These are phyloP conservation scores for Salvia hispanica DNA, from an alignment of 257 asterid species.

Conservation along the genomic window DNA sequence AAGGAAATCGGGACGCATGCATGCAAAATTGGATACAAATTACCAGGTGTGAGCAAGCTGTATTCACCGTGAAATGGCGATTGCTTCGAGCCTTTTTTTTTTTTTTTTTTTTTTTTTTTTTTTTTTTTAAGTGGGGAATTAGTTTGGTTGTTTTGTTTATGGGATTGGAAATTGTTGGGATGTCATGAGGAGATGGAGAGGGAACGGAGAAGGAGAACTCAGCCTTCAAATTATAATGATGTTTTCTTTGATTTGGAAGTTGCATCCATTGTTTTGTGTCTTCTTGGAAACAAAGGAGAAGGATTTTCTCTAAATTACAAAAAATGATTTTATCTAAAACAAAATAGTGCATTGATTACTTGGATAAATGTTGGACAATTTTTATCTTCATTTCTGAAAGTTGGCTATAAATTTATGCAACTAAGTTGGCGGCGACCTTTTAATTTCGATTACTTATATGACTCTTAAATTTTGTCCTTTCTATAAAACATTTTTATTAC, in stretches of 20 bases:
- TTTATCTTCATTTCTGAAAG: too few species aligned
- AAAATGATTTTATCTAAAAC: not conserved
- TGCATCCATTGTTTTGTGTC: constrained; percentile 6
- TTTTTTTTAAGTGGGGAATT: not conserved
- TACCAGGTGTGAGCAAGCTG: constrained; percentile 40
- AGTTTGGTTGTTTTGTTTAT: constrained; percentile 25
- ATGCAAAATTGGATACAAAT: constrained; percentile 10
- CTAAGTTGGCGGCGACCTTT: too few species aligned
- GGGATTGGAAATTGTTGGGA: constrained; percentile 18
- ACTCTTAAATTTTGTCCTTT: too few species aligned
- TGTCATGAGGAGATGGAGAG: constrained; percentile 25
- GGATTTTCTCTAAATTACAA: not conserved
- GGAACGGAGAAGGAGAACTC: constrained; percentile 22
- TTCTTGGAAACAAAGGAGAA: not conserved
- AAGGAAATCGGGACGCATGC: not conserved
- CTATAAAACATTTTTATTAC: too few species aligned
- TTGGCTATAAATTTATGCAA: too few species aligned
- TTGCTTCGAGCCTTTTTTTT: constrained; percentile 25
- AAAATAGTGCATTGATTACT: too few species aligned
- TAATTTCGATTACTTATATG: too few species aligned
- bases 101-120: not conserved
- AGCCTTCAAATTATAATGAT: constrained; percentile 23
- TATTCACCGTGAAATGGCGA: constrained; percentile 43
- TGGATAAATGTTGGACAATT: too few species aligned
- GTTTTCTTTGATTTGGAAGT: constrained; percentile 22